A percentile compares a stretch with the other conserved stretches of the same genome.
Evolutionary conservation across 1,284 basidiomycete species (phyloP).

Genomic region (Ceratobasidium sp.): DNA sequence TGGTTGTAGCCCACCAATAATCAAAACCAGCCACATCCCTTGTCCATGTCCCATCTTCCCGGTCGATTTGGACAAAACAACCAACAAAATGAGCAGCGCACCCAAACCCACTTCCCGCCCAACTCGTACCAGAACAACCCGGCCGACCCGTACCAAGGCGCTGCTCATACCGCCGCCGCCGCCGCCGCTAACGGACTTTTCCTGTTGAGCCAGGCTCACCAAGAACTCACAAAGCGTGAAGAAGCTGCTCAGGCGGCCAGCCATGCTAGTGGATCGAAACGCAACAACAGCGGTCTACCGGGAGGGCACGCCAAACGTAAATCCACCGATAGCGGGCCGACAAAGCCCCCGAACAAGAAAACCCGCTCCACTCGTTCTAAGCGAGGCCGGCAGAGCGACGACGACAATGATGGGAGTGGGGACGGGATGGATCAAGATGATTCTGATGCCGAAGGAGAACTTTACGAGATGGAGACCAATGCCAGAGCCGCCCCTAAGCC

Average conservation of each 20-base stretch:
- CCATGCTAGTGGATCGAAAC: constrained; percentile 61
- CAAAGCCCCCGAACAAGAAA: constrained; percentile 36
- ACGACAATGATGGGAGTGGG: constrained; percentile 48
- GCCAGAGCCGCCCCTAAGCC: constrained; percentile 53
- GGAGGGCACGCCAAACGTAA: constrained; percentile 53
- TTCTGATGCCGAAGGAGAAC: constrained; percentile 53
- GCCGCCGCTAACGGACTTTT: constrained; percentile 91
- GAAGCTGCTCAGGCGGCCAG: constrained; percentile 60
- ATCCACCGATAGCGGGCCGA: constrained; percentile 38
- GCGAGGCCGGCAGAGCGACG: constrained; percentile 40
- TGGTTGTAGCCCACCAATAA: constrained; percentile 47
- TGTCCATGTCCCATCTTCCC: constrained; percentile 49
- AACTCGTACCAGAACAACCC: constrained; percentile 42
- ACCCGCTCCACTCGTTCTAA: constrained; percentile 42
- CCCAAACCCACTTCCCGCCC: constrained; percentile 22
- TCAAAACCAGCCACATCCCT: constrained; percentile 52
- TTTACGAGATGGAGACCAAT: constrained; percentile 48
- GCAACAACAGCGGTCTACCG: constrained; percentile 54
- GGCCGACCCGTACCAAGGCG: constrained; percentile 44
- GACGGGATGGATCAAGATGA: constrained; percentile 51
- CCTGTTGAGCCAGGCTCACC: constrained; percentile 92
- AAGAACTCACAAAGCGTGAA: constrained; percentile 95
- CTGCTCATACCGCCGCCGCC: constrained; percentile 53
- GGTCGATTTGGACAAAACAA: constrained; percentile 46
- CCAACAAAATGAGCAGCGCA: constrained; percentile 51